Evolutionary conservation across 2,329 filamentous ascomycete genomes (phyloP), one percentile per base, ranked within the genome.

Genomic region (Colletotrichum magnum): DNA sequence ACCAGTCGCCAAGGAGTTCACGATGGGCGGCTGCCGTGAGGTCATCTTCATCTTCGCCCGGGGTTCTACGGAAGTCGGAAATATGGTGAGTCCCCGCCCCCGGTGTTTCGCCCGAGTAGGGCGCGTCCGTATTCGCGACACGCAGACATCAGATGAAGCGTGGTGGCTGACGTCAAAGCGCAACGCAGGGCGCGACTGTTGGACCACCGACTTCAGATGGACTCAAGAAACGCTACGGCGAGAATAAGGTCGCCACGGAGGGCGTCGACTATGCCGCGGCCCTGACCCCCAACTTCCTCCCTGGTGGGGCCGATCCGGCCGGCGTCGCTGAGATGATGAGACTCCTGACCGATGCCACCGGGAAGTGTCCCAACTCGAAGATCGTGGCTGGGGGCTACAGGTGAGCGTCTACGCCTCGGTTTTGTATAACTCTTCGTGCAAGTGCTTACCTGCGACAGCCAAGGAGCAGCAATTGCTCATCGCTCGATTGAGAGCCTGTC

Each of bases 41-140:
- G 77, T 77, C 54, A 82, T 83, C 70, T 78, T 82, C 72, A 77
- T 83, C 74, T 82, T 74, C 63, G 81, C 81, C 53, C 78, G 81
- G 13, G 81, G 76, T 41, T 80, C 81, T 3, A 77, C 75, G 15
- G 81, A 82, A 70, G 4, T 60, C 12, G 81, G 81, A 41, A 83
- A 83, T 73, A 76, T 83, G 75, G 81, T 79, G 69, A 68, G 66
- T 15, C 6, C 56, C 56, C 54, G 26, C 5, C 56, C 36, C 53
- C 15, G 24, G n/a, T 24, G 43, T 47, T 47, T 47, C 43, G 43
- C 43, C 9, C 28, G 28, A 32, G 28, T 32, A 32, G 28, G 28
- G 28, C 28, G 28, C 28, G 28, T 32, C 28, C 28, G 28, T 32
- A 54, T n/a, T 32, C 32, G 21, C 7, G 12, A 60, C 2, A 21